Conservation (phyloP, 2,329 filamentous ascomycete species). For the Teratosphaeria zuluensis region DNA sequence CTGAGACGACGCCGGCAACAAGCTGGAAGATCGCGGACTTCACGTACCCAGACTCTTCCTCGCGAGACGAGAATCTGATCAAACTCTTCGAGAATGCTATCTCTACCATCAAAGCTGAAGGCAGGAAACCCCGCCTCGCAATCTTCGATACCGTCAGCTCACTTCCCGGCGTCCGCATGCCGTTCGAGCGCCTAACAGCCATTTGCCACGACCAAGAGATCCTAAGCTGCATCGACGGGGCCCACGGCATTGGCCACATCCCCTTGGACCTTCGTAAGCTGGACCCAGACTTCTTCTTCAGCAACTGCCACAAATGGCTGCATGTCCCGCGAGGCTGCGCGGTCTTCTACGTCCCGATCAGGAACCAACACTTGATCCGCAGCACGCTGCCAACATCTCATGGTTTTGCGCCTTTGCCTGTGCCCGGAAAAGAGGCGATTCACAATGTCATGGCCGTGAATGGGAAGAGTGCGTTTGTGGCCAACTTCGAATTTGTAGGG, state of each 20-base stretch:
- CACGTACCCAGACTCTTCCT: constrained; percentile 52
- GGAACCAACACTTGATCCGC: constrained; percentile 67
- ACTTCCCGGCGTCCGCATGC: constrained; percentile 67
- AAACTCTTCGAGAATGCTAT: constrained; percentile 52
- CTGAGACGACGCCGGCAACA: constrained; percentile 52
- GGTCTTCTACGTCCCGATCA: constrained; percentile 64
- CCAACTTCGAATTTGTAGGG: constrained; percentile 66
- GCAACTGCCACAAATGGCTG: constrained; percentile 88
- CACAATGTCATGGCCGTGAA: constrained; percentile 33
- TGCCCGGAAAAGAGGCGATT: constrained; percentile 8
- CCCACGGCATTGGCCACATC: constrained; percentile 76
- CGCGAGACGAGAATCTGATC: constrained; percentile 57
- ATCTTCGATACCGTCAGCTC: constrained; percentile 75
- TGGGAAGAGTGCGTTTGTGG: constrained; percentile 51
- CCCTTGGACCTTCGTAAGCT: constrained; percentile 55
- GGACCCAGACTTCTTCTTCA: constrained; percentile 77
- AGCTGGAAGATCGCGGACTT: constrained; percentile 47
- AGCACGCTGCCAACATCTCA: constrained; percentile 72
- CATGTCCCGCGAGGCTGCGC: constrained; percentile 70
- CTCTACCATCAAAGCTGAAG: constrained; percentile 37
- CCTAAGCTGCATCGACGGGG: constrained; percentile 69
- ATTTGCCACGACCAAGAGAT: constrained; percentile 59
- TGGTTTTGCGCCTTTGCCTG: constrained; percentile 51
- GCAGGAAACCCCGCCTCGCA: constrained; percentile 56
- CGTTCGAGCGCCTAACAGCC: constrained; percentile 58